Conservation (phyloP, 2,329 filamentous ascomycete genomes). For the Penicillium expansum region DNA sequence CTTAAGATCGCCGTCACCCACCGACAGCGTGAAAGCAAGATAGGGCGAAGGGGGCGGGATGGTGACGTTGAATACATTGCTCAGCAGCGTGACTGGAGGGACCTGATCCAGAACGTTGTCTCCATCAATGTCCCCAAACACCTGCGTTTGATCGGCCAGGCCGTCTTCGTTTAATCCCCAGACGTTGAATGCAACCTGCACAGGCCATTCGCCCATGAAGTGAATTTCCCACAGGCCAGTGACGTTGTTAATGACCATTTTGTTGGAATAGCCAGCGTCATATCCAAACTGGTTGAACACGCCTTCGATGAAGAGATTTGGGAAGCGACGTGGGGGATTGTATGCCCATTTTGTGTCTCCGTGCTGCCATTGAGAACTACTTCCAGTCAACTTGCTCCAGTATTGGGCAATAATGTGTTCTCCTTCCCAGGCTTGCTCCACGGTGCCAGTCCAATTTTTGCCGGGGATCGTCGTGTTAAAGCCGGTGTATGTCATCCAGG, state of each 20-base stretch:
- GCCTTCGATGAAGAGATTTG: conserved; percentile 62
- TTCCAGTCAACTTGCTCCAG: conserved; percentile 58
- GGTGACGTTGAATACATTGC: conserved; percentile 59
- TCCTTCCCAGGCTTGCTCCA: conserved; percentile 59
- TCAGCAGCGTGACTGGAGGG: conserved; percentile 56
- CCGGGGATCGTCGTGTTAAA: conserved; percentile 49
- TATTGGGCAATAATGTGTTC: conserved; percentile 64
- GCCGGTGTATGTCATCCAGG: conserved; percentile 56
- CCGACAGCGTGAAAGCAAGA: conserved; percentile 54
- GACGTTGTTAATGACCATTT: conserved; percentile 46
- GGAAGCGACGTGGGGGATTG: conserved; percentile 52
- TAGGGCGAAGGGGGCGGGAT: conserved; percentile 52
- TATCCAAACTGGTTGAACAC: conserved; percentile 64
- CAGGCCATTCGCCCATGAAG: conserved; percentile 64
- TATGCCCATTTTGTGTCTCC: conserved; percentile 48
- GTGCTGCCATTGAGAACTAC: conserved; percentile 60
- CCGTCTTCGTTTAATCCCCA: conserved; percentile 66
- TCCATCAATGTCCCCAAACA: conserved; percentile 60
- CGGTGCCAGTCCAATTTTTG: conserved; percentile 58
- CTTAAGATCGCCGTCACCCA: conserved; percentile 54
- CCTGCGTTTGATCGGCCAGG: conserved; percentile 57
- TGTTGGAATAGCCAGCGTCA: conserved; percentile 58
- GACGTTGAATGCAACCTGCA: conserved; percentile 60
- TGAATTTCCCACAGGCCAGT: conserved; percentile 57
- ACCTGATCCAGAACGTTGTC: conserved; percentile 61